Evolutionary conservation across 2,329 filamentous ascomycete species (phyloP).

Genomic region (Dryadomyces sulphureus): DNA sequence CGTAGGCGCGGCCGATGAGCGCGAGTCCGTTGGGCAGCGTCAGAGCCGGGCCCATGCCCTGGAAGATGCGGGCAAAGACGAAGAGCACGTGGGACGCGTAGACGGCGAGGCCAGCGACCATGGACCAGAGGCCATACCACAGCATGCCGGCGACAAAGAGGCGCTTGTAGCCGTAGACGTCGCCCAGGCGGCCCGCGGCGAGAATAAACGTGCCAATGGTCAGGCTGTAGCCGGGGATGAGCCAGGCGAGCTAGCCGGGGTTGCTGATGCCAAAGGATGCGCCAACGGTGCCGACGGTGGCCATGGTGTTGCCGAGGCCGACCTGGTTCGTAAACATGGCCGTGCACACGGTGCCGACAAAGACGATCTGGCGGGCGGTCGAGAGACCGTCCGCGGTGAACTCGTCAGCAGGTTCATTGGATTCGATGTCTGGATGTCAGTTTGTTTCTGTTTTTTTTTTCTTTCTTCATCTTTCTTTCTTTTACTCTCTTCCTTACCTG

Average conservation of each 20-base stretch:
- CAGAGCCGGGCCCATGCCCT: conserved; percentile 43
- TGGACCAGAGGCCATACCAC: conserved; percentile 39
- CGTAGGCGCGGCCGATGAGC: conserved; percentile 42
- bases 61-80: conserved; percentile 11
- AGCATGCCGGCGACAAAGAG: conserved; percentile 35
- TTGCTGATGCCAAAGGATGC: conserved; percentile 26
- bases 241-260: conserved; percentile 34
- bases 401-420: too few relatives aligned
- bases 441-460: too few relatives aligned
- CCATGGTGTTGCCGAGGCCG: conserved; percentile 27
- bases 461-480: too few relatives aligned
- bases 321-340: conserved; percentile 14
- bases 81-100: conserved; percentile 23
- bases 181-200: conserved; percentile 37
- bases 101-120: conserved; percentile 31
- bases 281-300: conserved; percentile 31
- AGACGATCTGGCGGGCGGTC: conserved; percentile 14
- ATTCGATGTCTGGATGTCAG: too few relatives aligned
- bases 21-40: conserved; percentile 49
- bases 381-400: not conserved
- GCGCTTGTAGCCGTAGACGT: conserved; percentile 39
- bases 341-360: conserved; percentile 21
- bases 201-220: conserved; percentile 42
- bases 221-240: conserved; percentile 39
- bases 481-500: too few relatives aligned